Base-by-base conservation (phyloP, 257 asterid genomes). In the Paraleonurus japonicus region DNA sequence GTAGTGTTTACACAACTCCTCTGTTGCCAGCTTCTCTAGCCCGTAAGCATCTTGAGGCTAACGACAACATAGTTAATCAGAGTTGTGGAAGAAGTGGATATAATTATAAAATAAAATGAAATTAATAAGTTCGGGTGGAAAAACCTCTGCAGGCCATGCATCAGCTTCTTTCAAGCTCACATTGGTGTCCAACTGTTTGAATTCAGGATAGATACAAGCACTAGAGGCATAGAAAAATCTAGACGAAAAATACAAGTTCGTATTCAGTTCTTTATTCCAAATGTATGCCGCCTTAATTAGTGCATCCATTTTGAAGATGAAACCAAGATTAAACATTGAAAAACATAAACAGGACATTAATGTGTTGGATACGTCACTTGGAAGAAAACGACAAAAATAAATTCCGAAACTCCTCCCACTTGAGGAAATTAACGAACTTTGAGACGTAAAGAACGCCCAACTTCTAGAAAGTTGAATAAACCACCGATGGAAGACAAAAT, bases 131-230 rank as follows among this genome's bases (percentile, higher is more conserved):
- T 39, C 43, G 26, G 48, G 69, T n/a, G 77, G 33, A 12, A 70
- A 61, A 76, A 92, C 97, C 96, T 90, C 96, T 0, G 96, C 96
- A 13, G 96, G 96, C 96, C 96, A 90, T 7, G 96, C 96, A 79
- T 88, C 96, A 48, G 96, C 77, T 67, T 90, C 96, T 72, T 90
- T 90, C 91, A 88, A 80, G 95, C 96, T 88, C 78, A 90, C 96
- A 61, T 90, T 90, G 53, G 96, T 86, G 6, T 88, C 95, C 83
- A 90, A 48, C 75, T 90, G 96, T 80, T 88, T 90, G 63, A 90
- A 90, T 79, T 90, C 96, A 7, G 96, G 96, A 66, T 90, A 90
- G 75, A 90, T 86, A 80, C 95, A 90, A 57, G 96, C 96, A 65
- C 96, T 90, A 1, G 95, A 90, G 17, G 96, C 96, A 48, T 86